phyloP scores from a whole-genome alignment of 495 filamentous ascomycete genomes.

The Penicillium nucicola region DNA sequence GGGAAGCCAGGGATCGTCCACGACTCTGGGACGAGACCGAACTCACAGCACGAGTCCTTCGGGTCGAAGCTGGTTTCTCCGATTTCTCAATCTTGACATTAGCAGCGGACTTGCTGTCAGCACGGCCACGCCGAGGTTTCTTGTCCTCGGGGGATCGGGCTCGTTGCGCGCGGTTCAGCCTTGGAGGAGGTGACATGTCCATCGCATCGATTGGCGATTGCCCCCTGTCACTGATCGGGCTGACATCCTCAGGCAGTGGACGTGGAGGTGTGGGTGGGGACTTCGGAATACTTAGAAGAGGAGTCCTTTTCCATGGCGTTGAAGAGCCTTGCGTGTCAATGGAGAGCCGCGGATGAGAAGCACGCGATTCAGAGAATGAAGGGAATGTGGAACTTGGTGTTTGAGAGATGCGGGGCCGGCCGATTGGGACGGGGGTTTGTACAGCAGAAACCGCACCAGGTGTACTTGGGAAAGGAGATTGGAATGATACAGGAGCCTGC shows the following conservation, averaged over 20 bases:
- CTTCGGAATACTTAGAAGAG: conserved; percentile 33
- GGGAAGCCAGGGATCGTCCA: conserved; percentile 56
- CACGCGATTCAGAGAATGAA: conserved; percentile 22
- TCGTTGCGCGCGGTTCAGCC: conserved; percentile 22
- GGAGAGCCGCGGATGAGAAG: conserved; percentile 34
- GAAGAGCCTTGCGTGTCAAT: conserved; percentile 44
- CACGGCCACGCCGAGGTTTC: conserved; percentile 18
- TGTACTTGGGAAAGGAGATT: conserved; percentile 28
- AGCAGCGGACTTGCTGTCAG: conserved; percentile 20
- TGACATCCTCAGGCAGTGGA: conserved; percentile 48
- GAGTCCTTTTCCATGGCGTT: conserved; percentile 49
- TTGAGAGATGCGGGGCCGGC: conserved; percentile 19
- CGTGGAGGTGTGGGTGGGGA: conserved; percentile 46
- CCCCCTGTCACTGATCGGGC: conserved; percentile 51
- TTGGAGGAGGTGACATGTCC: conserved; percentile 31
- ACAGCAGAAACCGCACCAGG: conserved; percentile 20
- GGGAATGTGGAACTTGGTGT: conserved; percentile 30
- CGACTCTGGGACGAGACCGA: conserved; percentile 54
- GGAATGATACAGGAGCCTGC: conserved; percentile 8
- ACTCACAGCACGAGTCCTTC: conserved; percentile 47
- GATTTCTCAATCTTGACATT: conserved; percentile 36
- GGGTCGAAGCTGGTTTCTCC: conserved; percentile 29
- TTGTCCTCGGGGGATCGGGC: conserved; percentile 18
- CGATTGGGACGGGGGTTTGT: conserved; percentile 26
- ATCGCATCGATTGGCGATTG: conserved; percentile 38